These are phyloP conservation scores for Rhizophora mangle DNA, from an alignment of 345 rosid species.

Conservation along the genomic window DNA sequence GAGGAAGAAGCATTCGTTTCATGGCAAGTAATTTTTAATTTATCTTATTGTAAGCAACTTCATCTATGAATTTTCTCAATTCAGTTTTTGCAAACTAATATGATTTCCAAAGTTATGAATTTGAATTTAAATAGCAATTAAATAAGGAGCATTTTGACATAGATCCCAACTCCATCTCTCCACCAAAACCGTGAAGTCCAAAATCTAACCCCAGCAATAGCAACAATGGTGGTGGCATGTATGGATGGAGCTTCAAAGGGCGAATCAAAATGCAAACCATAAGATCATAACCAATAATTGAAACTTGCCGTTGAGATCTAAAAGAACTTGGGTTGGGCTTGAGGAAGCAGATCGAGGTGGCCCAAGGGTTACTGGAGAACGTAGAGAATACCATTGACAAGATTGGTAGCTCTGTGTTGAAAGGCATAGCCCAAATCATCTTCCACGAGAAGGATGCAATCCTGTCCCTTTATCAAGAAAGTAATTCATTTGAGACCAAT, in stretches of 20 bases:
- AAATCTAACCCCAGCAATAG: background rate
- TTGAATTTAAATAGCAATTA: background rate
- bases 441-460: conserved; percentile 75
- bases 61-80: conserved; percentile 4
- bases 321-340: conserved; percentile 68
- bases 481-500: conserved; percentile 51
- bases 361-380: conserved; percentile 64
- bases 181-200: no score
- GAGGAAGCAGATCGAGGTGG: conserved; percentile 82
- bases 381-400: conserved; percentile 65
- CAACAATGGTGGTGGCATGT: conserved; percentile 7
- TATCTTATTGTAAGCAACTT: background rate
- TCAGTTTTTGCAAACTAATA: conserved; percentile 10
- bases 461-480: conserved; percentile 52
- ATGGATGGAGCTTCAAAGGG: conserved; percentile 60
- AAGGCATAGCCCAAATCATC: conserved; percentile 76
- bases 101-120: conserved; percentile 21
- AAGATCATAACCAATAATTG: conserved; percentile 68
- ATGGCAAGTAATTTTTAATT: background rate
- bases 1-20: background rate
- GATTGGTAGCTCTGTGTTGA: conserved; percentile 57
- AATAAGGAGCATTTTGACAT: background rate
- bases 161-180: conserved; percentile 12
- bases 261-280: conserved; percentile 51
- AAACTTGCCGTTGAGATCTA: conserved; percentile 76